These are phyloP conservation scores for Flammula alnicola DNA, from an alignment of 1,284 basidiomycete genomes.

Conservation along the genomic window DNA sequence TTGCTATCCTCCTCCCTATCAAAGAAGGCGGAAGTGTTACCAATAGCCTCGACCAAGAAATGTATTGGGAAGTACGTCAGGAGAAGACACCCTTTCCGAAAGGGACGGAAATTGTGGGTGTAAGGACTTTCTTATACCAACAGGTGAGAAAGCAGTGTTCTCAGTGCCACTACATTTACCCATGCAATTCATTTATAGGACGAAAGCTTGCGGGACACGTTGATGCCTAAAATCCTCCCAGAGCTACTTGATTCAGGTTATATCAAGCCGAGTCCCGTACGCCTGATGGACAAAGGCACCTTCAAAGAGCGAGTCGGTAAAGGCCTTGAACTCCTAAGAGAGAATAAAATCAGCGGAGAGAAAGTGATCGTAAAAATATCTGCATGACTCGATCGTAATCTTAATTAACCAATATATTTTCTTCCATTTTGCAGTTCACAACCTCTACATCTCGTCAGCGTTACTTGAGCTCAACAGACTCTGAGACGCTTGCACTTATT, in stretches of 20 bases:
- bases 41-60: constrained; percentile 32
- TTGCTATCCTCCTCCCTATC: constrained; percentile 53
- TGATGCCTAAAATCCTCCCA: constrained; percentile 52
- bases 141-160: constrained; percentile 33
- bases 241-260: constrained; percentile 40
- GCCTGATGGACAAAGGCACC: constrained; percentile 46
- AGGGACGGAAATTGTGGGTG: constrained; percentile 39
- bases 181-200: constrained; percentile 35
- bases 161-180: constrained; percentile 3
- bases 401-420: too few relatives aligned
- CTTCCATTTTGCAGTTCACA: too few relatives aligned
- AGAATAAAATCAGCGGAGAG: constrained; percentile 52
- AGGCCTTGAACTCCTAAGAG: constrained; percentile 48
- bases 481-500: too few relatives aligned
- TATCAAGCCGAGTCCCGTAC: constrained; percentile 45
- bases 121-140: constrained; percentile 48
- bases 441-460: too few relatives aligned
- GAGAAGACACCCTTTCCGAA: constrained; percentile 38
- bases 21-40: constrained; percentile 46
- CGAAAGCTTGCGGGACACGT: constrained; percentile 41
- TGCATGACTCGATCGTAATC: background rate
- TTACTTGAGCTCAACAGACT: too few relatives aligned
- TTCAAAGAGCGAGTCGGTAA: constrained; percentile 43
- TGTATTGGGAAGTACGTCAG: constrained; percentile 38
- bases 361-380: constrained; percentile 45